phyloP scores from a whole-genome alignment of 192 early-diverging fungal genomes.

The Coemansia sp. region DNA sequence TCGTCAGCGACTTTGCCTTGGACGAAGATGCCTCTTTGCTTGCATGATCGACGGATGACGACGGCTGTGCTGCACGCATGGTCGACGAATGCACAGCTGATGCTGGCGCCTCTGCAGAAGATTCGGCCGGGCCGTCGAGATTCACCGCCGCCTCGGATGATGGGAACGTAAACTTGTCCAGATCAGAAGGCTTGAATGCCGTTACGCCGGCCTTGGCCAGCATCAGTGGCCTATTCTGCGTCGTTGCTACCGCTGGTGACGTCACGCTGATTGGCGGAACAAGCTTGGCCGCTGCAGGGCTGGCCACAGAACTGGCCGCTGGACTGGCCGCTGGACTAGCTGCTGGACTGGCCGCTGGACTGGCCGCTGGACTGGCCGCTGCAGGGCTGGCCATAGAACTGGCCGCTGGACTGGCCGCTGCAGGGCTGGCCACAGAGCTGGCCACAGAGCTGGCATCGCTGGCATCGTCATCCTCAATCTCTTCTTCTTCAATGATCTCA shows the following conservation, averaged over 20 bases:
- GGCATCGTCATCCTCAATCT: conserved; percentile 7
- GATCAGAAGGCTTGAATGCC: conserved; percentile 44
- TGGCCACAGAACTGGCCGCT: not conserved
- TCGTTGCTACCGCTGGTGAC: too few relatives aligned
- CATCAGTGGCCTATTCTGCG: conserved; percentile 24
- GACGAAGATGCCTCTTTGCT: not conserved
- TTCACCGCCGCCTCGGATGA: conserved; percentile 36
- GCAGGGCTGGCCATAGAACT: not conserved
- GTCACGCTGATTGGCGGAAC: not conserved
- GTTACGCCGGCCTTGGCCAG: conserved; percentile 27
- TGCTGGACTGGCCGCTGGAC: not conserved
- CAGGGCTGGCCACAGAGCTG: not conserved
- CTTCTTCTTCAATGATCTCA: conserved; percentile 26
- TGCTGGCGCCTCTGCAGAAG: not conserved
- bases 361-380: not conserved
- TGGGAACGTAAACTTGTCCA: conserved; percentile 53
- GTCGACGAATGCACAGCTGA: not conserved
- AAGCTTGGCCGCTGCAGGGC: not conserved
- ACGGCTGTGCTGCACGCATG: not conserved
- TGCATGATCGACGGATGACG: not conserved
- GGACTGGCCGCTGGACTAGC: not conserved
- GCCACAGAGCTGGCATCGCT: not conserved
- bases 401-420: not conserved
- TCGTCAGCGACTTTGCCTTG: conserved; percentile 6
- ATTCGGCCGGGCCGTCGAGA: conserved; percentile 15